Base-by-base conservation (phyloP, 352 stramenopile genomes). In the Pythium volutum region DNA sequence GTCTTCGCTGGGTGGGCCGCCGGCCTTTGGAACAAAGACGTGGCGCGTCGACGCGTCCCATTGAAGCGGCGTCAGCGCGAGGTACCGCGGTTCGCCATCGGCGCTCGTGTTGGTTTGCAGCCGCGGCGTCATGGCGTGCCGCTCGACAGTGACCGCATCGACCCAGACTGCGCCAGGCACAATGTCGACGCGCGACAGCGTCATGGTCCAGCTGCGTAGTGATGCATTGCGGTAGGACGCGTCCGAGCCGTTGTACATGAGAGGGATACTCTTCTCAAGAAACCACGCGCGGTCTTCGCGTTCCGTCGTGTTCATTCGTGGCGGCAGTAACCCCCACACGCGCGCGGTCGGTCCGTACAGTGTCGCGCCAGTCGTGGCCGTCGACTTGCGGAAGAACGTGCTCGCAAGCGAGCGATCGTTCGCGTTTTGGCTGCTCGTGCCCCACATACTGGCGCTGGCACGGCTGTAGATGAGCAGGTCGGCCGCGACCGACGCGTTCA, bases 191-290 rank as follows among this genome's bases (percentile, higher is more conserved):
- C 27, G 47, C 6, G 47, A 12, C 47, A 54, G 27, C 26, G 27
- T 34, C 47, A 54, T 54, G 5, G 47, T 54, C 47, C 47, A 54
- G 47, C 47, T 23, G 5, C 26, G 27, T 15, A 54, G n/a, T 4
- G 47, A 54, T 18, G 47, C 47, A 25, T 41, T 27, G 16, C 26
- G 36, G 27, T 39, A 27, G 11, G 14, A 18, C 3, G 1, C 2
- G 18, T 25, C 26, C 4, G 47, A 38, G 5, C 20, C 41, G 26
- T 39, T 39, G 26, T 18, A 54, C 26, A 54, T 27, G 15, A 4
- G 39, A 3, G 47, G 29, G 14, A 14, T n/a, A 12, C 15, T 22
- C 9, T 26, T 27, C 9, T 22, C 8, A 16, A 54, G 47, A 12
- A 39, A 39, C 47, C 47, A 54, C 47, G 10, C 26, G 26, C 47